phyloP scores from a whole-genome alignment of 1,284 basidiomycete species.

The Leccinum subrobustum region DNA sequence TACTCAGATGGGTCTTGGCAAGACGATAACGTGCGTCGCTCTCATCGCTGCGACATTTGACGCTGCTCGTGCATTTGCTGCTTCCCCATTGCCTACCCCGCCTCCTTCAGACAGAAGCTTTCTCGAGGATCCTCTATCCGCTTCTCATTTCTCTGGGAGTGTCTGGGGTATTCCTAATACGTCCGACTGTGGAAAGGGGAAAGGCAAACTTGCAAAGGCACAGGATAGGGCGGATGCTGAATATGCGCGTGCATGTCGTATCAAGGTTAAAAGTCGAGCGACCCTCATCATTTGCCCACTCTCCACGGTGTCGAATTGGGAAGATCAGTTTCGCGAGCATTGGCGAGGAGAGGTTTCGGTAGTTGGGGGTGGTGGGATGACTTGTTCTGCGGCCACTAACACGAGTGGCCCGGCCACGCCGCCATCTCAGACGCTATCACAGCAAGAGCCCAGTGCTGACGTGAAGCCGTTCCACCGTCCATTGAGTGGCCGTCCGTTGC shows the following conservation, averaged over 20 bases:
- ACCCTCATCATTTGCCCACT: slow-evolving; percentile 97
- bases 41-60: slow-evolving; percentile 84
- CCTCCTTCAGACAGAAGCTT: slow-evolving; percentile 41
- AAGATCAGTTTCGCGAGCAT: slow-evolving; percentile 96
- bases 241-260: slow-evolving; percentile 65
- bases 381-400: slow-evolving; percentile 33
- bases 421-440: slow-evolving; percentile 30
- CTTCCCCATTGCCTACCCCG: slow-evolving; percentile 48
- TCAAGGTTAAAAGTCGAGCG: slow-evolving; percentile 81
- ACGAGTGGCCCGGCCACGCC: slow-evolving; percentile 19
- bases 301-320: slow-evolving; percentile 98
- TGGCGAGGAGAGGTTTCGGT: slow-evolving; percentile 85
- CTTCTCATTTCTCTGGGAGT: slow-evolving; percentile 70
- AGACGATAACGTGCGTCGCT: slow-evolving; percentile 93
- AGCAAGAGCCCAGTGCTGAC: slow-evolving; percentile 38
- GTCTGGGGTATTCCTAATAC: slow-evolving; percentile 81
- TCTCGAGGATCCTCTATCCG: slow-evolving; percentile 43
- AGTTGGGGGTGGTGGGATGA: slow-evolving; percentile 64
- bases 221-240: slow-evolving; percentile 71
- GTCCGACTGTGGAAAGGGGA: slow-evolving; percentile 49
- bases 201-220: slow-evolving; percentile 59
- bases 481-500: slow-evolving; percentile 56
- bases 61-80: slow-evolving; percentile 70
- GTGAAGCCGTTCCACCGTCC: slow-evolving; percentile 36
- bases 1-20: slow-evolving; percentile 92